These are phyloP conservation scores for Dothideomycetidae sp. DNA, from an alignment of 2,329 filamentous ascomycete species.

Conservation along the genomic window DNA sequence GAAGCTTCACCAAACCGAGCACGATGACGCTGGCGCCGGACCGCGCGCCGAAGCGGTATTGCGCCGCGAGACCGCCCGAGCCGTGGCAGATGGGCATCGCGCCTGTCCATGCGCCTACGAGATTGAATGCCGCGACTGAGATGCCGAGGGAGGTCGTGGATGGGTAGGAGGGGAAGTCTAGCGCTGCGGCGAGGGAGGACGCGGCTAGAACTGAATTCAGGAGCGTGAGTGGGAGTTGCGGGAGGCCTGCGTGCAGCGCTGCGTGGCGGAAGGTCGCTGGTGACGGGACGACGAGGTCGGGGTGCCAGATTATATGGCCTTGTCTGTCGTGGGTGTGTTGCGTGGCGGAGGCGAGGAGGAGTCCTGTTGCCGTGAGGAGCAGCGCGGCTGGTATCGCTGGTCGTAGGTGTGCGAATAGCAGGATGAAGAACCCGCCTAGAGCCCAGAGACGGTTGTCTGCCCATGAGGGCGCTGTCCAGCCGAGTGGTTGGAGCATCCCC, in stretches of 20 bases:
- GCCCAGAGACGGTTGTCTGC: constrained; percentile 71
- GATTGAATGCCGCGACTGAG: constrained; percentile 72
- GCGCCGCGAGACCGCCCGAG: constrained; percentile 76
- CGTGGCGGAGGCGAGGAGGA: constrained; percentile 46
- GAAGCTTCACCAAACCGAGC: constrained; percentile 60
- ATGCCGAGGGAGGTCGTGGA: constrained; percentile 64
- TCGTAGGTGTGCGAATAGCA: constrained; percentile 52
- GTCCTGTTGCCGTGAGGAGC: constrained; percentile 37
- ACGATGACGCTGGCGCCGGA: constrained; percentile 73
- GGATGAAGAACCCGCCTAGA: constrained; percentile 53
- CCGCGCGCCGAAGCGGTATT: constrained; percentile 81
- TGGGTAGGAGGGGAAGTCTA: constrained; percentile 49
- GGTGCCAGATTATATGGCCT: constrained; percentile 42
- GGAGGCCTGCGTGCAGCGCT: constrained; percentile 55
- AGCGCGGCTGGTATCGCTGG: constrained; percentile 48
- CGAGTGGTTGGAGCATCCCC: constrained; percentile 50
- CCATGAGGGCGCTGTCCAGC: constrained; percentile 51
- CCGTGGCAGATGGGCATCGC: constrained; percentile 94
- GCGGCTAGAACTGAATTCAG: constrained; percentile 89
- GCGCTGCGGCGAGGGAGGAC: constrained; percentile 59
- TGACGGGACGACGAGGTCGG: constrained; percentile 36
- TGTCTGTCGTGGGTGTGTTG: constrained; percentile 17
- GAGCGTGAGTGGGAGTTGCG: constrained; percentile 79
- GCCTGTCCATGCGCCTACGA: constrained; percentile 78
- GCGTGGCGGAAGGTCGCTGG: constrained; percentile 36